These are phyloP conservation scores for Dichomitus squalens DNA, from an alignment of 1,284 basidiomycete genomes.

Conservation along the genomic window DNA sequence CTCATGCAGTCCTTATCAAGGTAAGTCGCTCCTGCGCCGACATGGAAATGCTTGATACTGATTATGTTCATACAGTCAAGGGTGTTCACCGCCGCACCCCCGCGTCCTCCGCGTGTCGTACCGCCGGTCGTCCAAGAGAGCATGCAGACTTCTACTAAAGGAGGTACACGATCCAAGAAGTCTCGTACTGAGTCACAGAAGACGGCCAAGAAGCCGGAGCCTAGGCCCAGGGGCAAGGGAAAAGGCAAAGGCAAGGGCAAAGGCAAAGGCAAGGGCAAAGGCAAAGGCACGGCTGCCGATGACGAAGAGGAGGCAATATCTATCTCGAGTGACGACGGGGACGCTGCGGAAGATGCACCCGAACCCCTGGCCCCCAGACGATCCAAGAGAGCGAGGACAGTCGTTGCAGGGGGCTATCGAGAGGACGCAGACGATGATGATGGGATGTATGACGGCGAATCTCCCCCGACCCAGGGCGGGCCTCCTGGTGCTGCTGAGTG, in stretches of 20 bases:
- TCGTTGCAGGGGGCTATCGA: conserved; percentile 26
- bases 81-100: conserved; percentile 51
- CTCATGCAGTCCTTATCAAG: conserved; percentile 76
- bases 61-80: conserved; percentile 43
- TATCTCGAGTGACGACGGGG: conserved; percentile 31
- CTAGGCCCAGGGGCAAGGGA: conserved; percentile 35
- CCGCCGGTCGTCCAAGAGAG: conserved; percentile 10
- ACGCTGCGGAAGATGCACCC: background rate
- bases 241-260: conserved; percentile 40
- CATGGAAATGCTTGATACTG: background rate
- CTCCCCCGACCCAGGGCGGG: background rate
- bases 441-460: background rate
- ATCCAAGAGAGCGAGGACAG: conserved; percentile 26
- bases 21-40: conserved; percentile 34
- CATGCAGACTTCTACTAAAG: conserved; percentile 5
- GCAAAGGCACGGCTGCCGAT: conserved; percentile 28
- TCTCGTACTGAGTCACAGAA: conserved; percentile 17
- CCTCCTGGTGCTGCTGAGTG: background rate
- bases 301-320: conserved; percentile 28
- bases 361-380: conserved; percentile 17
- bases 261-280: conserved; percentile 42
- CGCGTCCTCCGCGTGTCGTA: conserved; percentile 25
- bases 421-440: conserved; percentile 27
- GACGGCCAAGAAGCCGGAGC: conserved; percentile 44
- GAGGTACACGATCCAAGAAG: conserved; percentile 5